Base-by-base conservation (phyloP, 257 asterid species). In the Cruciata laevipes region DNA sequence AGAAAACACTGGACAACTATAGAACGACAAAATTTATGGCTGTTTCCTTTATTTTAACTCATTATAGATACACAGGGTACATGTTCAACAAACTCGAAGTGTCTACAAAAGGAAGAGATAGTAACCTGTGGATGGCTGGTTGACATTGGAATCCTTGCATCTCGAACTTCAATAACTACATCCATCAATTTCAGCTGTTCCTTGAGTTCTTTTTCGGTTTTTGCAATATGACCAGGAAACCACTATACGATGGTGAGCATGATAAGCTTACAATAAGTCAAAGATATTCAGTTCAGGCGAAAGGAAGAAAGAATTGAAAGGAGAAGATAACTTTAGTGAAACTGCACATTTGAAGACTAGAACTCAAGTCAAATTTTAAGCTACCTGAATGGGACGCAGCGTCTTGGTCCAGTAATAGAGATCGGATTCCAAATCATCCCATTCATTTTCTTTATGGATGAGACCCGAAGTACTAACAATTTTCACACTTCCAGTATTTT, bases 181-280 rank as follows among this genome's bases (percentile, higher is more conserved):
- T 94, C 99, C 96, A 90, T 90, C 86, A 90, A 74, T 80, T 90
- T 94, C 76, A 94, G 83, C 83, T 94, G 97, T 53, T 84, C 88
- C 86, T 94, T 94, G 67, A 94, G 96, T 81, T 88, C 95, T 68
- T 85, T 94, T 80, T 90, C 96, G 49, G 97, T 85, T 85, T 90
- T 94, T 30, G 88, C 95, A 52, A 93, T 90, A 80, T 94, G 99
- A 63, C 97, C 99, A 13, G 99, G 99, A 82, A 90, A 93, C 97
- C 99, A 93, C 97, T 90, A 66, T 59, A 35, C 49, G 64, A 77
- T 72, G 70, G 61, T 75, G 65, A 69, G 38, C 72, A 76, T 21
- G 57, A 44, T 59, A 66, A 44, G 75, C 53, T 69, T 57, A 80
- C 67, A 65, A 18, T 38, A 69, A 66, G 47, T 40, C 63, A 5